Evolutionary conservation across 1,284 basidiomycete species (phyloP), one percentile per base, ranked within the genome.

Genomic region (Moniliophthora roreri): DNA sequence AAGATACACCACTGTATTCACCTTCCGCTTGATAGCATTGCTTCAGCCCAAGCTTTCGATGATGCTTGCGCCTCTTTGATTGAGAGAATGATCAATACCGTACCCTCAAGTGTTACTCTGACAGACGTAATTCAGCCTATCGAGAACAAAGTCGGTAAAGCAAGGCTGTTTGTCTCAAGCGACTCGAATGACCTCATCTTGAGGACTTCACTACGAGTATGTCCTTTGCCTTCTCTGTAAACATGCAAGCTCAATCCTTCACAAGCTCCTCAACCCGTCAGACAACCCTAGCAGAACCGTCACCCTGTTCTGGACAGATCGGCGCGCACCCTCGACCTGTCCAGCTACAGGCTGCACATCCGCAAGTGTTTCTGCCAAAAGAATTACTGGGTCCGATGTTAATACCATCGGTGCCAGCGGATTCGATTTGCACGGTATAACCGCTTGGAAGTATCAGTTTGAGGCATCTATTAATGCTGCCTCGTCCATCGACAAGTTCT

Each of bases 51-150:
- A 4, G 49, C 45, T 20, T 58, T 55, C 46, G 40, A 50, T n/a
- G n/a, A 42, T 16, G 51, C 47, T 1, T 58, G 54, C 50, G 23
- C 35, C 3, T 32, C 40, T 18, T 26, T 59, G 4, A 40, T 59
- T 28, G 53, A 38, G 37, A 50, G 56, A 26, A 53, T 59, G 58
- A 50, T 57, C 28, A 44, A 59, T 45, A 59, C 58, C 11, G 58
- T 59, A 26, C 55, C 58, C 16, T 55, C 46, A 35, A 32, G n/a
- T 28, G 58, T 59, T 4, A 44, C 40, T n/a, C 15, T 57, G 48
- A 46, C 56, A 1, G 56, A 51, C 13, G 9, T 23, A 10, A 46
- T 56, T 10, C 44, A 52, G 39, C 54, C 49, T 6, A 36, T 54
- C 16, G 49, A 55, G 26, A 39, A 26, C 23, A 55, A 55, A 39